These are phyloP conservation scores for Hebeloma cylindrosporum DNA, from an alignment of 768 basidiomycete genomes.

Conservation along the genomic window DNA sequence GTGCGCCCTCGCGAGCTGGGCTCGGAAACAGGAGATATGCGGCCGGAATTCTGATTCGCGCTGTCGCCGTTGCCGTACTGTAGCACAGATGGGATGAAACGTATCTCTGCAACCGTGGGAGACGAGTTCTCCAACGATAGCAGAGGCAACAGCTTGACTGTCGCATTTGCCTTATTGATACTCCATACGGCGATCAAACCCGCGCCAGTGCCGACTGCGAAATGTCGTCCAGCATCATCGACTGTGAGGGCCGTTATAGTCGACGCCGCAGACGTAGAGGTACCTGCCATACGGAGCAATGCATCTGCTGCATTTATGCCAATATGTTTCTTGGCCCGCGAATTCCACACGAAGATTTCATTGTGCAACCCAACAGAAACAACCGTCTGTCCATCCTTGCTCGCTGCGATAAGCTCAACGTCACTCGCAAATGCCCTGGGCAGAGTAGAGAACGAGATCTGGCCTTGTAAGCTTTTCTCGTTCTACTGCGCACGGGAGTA, in stretches of 20 bases:
- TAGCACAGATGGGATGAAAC: conserved; percentile 38
- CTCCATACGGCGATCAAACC: conserved; percentile 67
- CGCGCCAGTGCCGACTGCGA: conserved; percentile 70
- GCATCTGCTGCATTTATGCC: conserved; percentile 53
- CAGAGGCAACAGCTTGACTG: conserved; percentile 28
- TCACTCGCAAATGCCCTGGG: conserved; percentile 83
- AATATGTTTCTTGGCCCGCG: conserved; percentile 39
- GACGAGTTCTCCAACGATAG: conserved; percentile 42
- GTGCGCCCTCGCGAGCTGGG: conserved; percentile 34
- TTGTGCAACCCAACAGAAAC: conserved; percentile 78
- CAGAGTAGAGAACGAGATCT: conserved; percentile 63
- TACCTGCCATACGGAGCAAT: conserved; percentile 49
- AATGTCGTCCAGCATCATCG: conserved; percentile 56
- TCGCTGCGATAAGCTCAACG: conserved; percentile 76
- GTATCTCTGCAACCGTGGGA: conserved; percentile 54
- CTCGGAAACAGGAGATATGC: conserved; percentile 29
- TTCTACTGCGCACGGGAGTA: conserved; percentile 18
- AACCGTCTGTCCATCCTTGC: conserved; percentile 61
- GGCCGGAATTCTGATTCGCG: conserved; percentile 9
- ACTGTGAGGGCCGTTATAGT: conserved; percentile 63
- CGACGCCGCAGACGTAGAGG: conserved; percentile 47
- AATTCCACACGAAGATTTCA: conserved; percentile 71
- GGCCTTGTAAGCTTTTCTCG: conserved; percentile 36
- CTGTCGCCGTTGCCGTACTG: conserved; percentile 9
- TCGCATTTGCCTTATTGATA: conserved; percentile 38